Conservation (phyloP, 2,329 filamentous ascomycete species). For the Sporothrix humicola region DNA sequence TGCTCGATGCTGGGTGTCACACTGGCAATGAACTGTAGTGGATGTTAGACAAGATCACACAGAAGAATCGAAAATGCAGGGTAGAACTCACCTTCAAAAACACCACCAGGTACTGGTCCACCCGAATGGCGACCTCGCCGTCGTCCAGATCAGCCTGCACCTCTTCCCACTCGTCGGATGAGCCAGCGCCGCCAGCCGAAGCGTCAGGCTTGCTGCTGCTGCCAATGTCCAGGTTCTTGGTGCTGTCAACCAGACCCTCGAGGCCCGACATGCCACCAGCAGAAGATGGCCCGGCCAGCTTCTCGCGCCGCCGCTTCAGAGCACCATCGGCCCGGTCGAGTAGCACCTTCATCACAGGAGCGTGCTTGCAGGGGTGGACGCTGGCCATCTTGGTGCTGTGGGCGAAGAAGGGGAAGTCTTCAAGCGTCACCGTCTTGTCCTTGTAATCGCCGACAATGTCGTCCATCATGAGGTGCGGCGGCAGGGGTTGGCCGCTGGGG, state of each 20-base stretch:
- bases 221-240: conserved; percentile 26
- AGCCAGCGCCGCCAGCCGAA: conserved; percentile 51
- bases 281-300: conserved; percentile 64
- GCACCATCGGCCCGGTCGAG: conserved; percentile 94
- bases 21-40: conserved; percentile 34
- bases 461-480: conserved; percentile 49
- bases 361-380: conserved; percentile 96
- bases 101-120: conserved; percentile 88
- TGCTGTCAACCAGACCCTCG: conserved; percentile 35
- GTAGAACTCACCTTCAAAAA: conserved; percentile 72
- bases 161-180: conserved; percentile 69
- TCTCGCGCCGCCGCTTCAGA: conserved; percentile 84
- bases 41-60: not conserved
- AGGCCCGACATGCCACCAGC: conserved; percentile 52
- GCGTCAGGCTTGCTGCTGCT: not conserved
- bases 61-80: not conserved
- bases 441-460: conserved; percentile 51
- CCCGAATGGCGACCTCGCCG: conserved; percentile 76
- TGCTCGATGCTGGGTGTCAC: conserved; percentile 35
- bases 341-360: conserved; percentile 95
- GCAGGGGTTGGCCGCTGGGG: conserved; percentile 66
- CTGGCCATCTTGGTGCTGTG: conserved; percentile 93
- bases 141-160: conserved; percentile 69
- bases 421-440: conserved; percentile 91
- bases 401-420: conserved; percentile 95